Base-by-base conservation (phyloP, 345 rosid genomes). In the Syzygium grande region DNA sequence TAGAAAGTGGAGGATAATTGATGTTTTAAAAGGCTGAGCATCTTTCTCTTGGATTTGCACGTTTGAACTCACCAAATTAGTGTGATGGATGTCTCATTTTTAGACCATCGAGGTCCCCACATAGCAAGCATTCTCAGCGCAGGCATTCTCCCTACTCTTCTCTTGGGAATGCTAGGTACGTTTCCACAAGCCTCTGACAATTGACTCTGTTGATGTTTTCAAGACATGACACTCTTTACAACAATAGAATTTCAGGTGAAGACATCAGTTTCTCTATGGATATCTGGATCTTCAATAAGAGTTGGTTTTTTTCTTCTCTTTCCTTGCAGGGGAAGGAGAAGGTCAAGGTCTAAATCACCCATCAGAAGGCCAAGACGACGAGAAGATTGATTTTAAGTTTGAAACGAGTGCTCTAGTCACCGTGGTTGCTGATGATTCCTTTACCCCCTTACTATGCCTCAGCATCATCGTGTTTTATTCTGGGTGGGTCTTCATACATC, bases 31-130 rank as follows among this genome's bases (percentile, higher is more conserved):
- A 88, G 93, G 94, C 89, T 89, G 86, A 91, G 88, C 89, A 73
- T 87, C 86, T 93, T 84, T 89, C 91, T 87, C 56, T 73, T 88
- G 88, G 87, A 90, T 86, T 91, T 80, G 79, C 86, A 90, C 85
- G 85, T 89, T 87, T 73, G 38, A 89, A 90, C 95, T 94, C 92
- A 94, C 96, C 93, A 87, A 92, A 92, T 90, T 88, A 93, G 94
- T 93, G 91, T 95, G 90, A 96, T 97, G 94, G 94, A 92, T 94
- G 96, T 95, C 95, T 95, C 95, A 91, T 98, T 95, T 98, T 93
- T 98, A 98, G 99, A 98, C 95, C 95, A 91, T 94, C 95, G 94
- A 93, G 97, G 96, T 98, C 99, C 93, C 99, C 99, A 90, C 96
- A 94, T 96, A 96, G 98, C 97, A 98, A 94, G 98, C 96, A 94